These are phyloP conservation scores for Claviceps arundinis DNA, from an alignment of 2,329 filamentous ascomycete species.

Conservation along the genomic window DNA sequence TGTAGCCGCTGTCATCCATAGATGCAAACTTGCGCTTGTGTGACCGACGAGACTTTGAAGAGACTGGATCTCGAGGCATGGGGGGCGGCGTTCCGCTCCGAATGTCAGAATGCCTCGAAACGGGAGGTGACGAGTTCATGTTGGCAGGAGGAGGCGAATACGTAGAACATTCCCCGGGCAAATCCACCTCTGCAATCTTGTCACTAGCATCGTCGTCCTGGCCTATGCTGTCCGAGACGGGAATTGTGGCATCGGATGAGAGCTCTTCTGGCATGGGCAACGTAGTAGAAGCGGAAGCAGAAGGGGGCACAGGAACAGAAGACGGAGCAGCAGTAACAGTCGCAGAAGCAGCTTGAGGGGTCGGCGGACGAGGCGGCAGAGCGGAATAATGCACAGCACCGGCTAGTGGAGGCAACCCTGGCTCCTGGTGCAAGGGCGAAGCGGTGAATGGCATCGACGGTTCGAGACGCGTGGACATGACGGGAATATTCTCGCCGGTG, in stretches of 20 bases:
- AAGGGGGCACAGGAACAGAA: slow-evolving; percentile 25
- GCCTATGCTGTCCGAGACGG: slow-evolving; percentile 51
- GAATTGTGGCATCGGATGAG: slow-evolving; percentile 68
- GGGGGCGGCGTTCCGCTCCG: slow-evolving; percentile 68
- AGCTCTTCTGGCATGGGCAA: slow-evolving; percentile 39
- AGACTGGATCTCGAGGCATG: slow-evolving; percentile 43
- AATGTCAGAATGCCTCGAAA: slow-evolving; percentile 44
- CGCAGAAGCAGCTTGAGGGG: slow-evolving; percentile 20
- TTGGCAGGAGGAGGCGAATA: slow-evolving; percentile 58
- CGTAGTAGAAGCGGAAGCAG: slow-evolving; percentile 20
- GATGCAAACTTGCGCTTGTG: slow-evolving; percentile 67
- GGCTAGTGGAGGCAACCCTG: slow-evolving; percentile 33
- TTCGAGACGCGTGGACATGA: slow-evolving; percentile 44
- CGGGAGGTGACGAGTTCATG: slow-evolving; percentile 85
- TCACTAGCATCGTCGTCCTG: slow-evolving; percentile 39
- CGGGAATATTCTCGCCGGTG: slow-evolving; percentile 42
- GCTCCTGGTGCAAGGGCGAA: slow-evolving; percentile 25
- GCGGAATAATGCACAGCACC: slow-evolving; percentile 22
- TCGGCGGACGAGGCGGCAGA: slow-evolving; percentile 25
- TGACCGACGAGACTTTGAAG: slow-evolving; percentile 47
- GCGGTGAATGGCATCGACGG: slow-evolving; percentile 29
- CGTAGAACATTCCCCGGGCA: slow-evolving; percentile 33
- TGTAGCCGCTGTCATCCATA: slow-evolving; percentile 90
- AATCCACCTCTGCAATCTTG: slow-evolving; percentile 27
- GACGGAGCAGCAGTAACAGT: slow-evolving; percentile 20